A percentile compares a stretch with the other conserved stretches of the same genome.
Conservation (phyloP, 2,329 filamentous ascomycete genomes). For the Aureobasidium zeae region DNA sequence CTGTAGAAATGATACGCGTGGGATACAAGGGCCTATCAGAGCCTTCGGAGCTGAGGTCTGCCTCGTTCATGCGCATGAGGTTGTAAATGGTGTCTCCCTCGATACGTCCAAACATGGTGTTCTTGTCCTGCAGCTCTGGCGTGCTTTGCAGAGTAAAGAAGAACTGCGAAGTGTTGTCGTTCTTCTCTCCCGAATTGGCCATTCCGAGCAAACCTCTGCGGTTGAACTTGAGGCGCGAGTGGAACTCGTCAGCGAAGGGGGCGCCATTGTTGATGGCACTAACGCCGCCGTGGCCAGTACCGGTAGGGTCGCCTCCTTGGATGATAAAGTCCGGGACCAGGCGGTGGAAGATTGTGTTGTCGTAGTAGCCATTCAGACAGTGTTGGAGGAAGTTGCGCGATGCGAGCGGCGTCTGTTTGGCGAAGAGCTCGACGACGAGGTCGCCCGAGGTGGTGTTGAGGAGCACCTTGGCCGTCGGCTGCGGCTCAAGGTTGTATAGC, state of each 20-base stretch:
- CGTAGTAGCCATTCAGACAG: conserved; percentile 91
- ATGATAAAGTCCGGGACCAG: conserved; percentile 85
- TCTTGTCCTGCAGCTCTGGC: conserved; percentile 77
- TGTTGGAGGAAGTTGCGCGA: conserved; percentile 94
- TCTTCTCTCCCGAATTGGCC: conserved; percentile 71
- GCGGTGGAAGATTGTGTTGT: conserved; percentile 87
- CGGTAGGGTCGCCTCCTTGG: conserved; percentile 89
- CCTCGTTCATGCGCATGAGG: conserved; percentile 83
- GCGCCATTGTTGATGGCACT: conserved; percentile 83
- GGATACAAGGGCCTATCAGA: conserved; percentile 80
- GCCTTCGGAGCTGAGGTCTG: conserved; percentile 65
- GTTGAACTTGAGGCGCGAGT: conserved; percentile 87
- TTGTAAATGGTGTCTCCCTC: conserved; percentile 96
- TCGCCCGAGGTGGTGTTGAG: conserved; percentile 86
- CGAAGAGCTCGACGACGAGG: conserved; percentile 85
- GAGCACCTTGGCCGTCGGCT: conserved; percentile 84
- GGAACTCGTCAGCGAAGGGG: conserved; percentile 80
- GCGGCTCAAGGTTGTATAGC: conserved; percentile 89
- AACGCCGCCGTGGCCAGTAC: conserved; percentile 83
- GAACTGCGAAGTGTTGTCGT: conserved; percentile 92
- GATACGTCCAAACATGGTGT: conserved; percentile 87
- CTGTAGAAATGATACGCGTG: conserved; percentile 62
- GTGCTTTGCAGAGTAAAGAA: conserved; percentile 83
- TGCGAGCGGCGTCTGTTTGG: conserved; percentile 83
- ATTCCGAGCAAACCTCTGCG: conserved; percentile 85